These are phyloP conservation scores for Anisogramma anomala DNA, from an alignment of 2,329 filamentous ascomycete species.

Conservation along the genomic window DNA sequence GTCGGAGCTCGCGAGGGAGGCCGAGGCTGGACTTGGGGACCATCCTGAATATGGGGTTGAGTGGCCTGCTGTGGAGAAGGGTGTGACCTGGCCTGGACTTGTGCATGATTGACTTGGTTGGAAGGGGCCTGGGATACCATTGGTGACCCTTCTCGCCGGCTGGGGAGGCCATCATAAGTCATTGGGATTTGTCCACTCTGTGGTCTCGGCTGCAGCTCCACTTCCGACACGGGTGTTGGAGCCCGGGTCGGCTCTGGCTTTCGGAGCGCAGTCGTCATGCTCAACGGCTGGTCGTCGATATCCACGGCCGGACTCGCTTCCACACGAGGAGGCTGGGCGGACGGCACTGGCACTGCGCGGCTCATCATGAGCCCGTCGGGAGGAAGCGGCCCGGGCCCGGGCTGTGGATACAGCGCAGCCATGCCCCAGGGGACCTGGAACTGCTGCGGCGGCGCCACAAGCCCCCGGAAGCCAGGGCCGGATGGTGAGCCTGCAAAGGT, in stretches of 20 bases:
- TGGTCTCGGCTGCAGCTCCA: background rate
- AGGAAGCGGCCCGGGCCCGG: too few relatives aligned
- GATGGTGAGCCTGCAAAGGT: background rate
- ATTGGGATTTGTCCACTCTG: background rate
- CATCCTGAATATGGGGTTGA: background rate
- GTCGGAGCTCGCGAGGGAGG: too few relatives aligned
- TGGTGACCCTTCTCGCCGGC: background rate
- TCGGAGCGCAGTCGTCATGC: background rate
- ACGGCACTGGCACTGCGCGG: background rate
- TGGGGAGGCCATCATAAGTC: background rate
- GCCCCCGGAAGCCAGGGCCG: background rate
- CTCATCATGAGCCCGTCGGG: too few relatives aligned
- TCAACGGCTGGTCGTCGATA: background rate
- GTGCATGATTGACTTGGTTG: background rate
- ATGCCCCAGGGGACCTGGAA: slow-evolving; percentile 4
- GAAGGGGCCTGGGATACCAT: background rate
- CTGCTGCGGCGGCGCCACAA: background rate
- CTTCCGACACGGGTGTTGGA: background rate
- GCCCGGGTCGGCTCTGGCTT: background rate
- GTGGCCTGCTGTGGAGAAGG: background rate
- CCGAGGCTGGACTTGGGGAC: background rate
- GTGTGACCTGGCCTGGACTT: background rate
- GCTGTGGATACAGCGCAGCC: slow-evolving; percentile 4
- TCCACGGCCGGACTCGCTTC: background rate
- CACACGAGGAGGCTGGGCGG: background rate